Conservation (phyloP, 768 basidiomycete species). For the Tephrocybe sp. region DNA sequence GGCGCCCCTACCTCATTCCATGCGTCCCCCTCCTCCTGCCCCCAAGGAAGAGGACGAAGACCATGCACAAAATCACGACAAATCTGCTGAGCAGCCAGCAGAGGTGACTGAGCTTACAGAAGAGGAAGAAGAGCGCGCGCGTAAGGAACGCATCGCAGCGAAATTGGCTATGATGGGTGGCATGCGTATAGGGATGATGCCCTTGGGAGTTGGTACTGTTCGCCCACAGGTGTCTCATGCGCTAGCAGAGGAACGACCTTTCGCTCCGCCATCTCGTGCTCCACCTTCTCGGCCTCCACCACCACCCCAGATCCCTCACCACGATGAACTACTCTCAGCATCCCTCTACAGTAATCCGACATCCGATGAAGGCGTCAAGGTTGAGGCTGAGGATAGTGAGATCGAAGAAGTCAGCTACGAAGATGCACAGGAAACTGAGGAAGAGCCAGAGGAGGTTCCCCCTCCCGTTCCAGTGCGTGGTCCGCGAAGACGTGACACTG, state of each 20-base stretch:
- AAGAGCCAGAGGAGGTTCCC: conserved; percentile 47
- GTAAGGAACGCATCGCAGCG: conserved; percentile 52
- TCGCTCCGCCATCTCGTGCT: conserved; percentile 14
- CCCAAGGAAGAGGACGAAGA: conserved; percentile 28
- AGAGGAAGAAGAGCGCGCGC: conserved; percentile 64
- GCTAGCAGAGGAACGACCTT: conserved; percentile 20
- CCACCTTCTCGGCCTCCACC: conserved; percentile 24
- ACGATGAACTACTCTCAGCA: conserved; percentile 34
- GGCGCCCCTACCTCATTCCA: conserved; percentile 46
- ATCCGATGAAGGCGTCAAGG: conserved; percentile 62
- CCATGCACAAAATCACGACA: conserved; percentile 14
- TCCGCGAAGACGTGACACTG: conserved; percentile 19
- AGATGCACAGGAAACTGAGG: conserved; percentile 37
- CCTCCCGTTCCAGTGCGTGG: conserved; percentile 57
- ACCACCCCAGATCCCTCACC: conserved; percentile 31
- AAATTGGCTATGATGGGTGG: conserved; percentile 58
- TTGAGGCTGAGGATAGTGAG: conserved; percentile 74
- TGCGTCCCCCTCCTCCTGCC: conserved; percentile 36
- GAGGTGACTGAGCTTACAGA: conserved; percentile 39
- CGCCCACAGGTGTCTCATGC: conserved; percentile 32
- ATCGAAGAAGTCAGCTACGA: conserved; percentile 65
- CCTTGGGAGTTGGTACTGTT: conserved; percentile 33
- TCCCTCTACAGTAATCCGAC: conserved; percentile 33
- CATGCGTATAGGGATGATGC: conserved; percentile 59
- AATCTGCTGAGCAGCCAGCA: conserved; percentile 17